Evolutionary conservation across 441 rosid genomes (phyloP), one percentile per base, ranked within the genome.

Genomic region (Bocquillonia castaneifolia): DNA sequence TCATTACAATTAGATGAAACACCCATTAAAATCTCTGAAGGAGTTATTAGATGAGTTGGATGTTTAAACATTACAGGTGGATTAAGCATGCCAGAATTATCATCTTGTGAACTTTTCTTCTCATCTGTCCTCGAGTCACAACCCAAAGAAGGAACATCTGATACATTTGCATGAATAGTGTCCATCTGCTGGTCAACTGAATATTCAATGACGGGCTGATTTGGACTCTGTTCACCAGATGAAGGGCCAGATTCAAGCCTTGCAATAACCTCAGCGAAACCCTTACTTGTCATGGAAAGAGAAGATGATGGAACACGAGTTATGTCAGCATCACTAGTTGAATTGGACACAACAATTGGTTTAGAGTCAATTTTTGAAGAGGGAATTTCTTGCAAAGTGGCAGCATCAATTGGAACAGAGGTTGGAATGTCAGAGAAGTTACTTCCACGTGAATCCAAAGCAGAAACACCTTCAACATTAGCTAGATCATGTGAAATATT

Each of bases 1-100:
- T 80, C 82, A 25, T 67, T 77, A 73, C 66, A 79, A 63, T 85
- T 88, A 64, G 93, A 78, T 20, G 90, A 74, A 74, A 75, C 78
- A 15, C 84, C 84, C 89, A 78, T 80, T 72, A 85, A 62, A 60
- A 91, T 79, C 78, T 91, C 93, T 31, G 92, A 83, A 22, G 93
- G 97, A 73, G 96, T 89, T 72, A 91, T 77, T 63, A 89, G 80
- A 79, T 86, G 97, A 70, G 96, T 86, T 67, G 94, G 93, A 70
- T 73, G 94, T 73, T 82, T 86, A 74, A 83, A 89, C 65, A 70
- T 71, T 18, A 71, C 63, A 70, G 86, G 75, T 20, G 78, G 81
- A 73, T 78, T 81, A 64, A 71, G 80, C 39, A 75, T 67, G 51
- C 57, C 68, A 59, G 91, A 77, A 47, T 53, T 76, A 64, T 85